Base-by-base conservation (phyloP, 208 protist genomes). In the Strigomonas galati region DNA sequence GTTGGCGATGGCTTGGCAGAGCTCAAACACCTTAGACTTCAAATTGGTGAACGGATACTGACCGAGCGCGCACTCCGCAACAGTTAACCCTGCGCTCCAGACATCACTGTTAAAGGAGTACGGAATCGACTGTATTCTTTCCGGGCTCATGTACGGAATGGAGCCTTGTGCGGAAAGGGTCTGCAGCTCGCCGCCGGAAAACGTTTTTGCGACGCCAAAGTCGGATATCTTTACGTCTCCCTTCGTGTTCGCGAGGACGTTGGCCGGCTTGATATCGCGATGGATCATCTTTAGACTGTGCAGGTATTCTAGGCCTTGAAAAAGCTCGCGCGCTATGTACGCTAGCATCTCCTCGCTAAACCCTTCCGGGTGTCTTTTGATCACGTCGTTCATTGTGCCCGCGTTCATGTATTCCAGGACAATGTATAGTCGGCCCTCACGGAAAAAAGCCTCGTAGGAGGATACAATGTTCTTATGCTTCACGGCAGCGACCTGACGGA, bases 171-270 rank as follows among this genome's bases (percentile, higher is more conserved):
- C 72, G 10, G 91, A 93, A 4, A 94, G 66, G 17, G 90, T 96
- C 65, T 93, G 77, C 28, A 85, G 65, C 64, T 92, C 82, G 5
- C 72, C 84, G 31, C 82, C 85, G 40, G 78, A 87, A 69, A 94
- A 89, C 14, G 71, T 91, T 61, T 92, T 92, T 15, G 96, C 94
- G 0, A 99, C 89, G 19, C 98, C 97, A 81, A 99, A 99, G 74
- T 99, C 98, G 9, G 93, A 96, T 14, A 99, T 92, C 78, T 99
- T 99, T 19, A 98, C 85, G 26, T 95, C 78, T 52, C 97, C 97
- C 15, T 95, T 90, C 7, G 81, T 86, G 79, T 99, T 99, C 32
- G 98, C 82, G 19, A 99, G 79, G 23, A 99, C 81, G 74, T 99
- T 99, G 24, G 88, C 92, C 15, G 98, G 98, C 65, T 99, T 98